Base-by-base conservation (phyloP, 2,329 filamentous ascomycete species). In the Colletotrichum cuscutae region DNA sequence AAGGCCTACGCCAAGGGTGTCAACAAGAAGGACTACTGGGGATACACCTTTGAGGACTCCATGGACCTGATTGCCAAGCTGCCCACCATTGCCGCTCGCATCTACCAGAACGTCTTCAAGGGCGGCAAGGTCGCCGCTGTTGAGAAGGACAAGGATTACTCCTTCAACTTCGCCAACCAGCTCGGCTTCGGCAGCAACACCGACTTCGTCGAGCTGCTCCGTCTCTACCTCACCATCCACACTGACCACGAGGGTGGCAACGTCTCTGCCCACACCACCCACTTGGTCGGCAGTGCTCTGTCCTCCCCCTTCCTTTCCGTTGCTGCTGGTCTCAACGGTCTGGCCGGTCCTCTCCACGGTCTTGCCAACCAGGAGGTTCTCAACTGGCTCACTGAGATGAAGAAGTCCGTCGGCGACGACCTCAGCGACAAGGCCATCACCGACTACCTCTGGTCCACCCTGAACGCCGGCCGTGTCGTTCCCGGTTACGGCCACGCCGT, bases 81-180 rank as follows among this genome's bases (percentile, higher is more conserved):
- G 80, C 97, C 97, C 84, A 98, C 95, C 84, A 98, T 99, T 81
- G 97, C 97, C 77, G 89, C 97, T 76, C 95, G 95, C 88, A 99
- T 99, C 91, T 99, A 99, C 93, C 97, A 97, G 89, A 99, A 99
- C 86, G 93, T 98, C 85, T 99, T 97, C 94, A 98, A 98, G 92
- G 97, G 97, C 82, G 97, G 97, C 88, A 98, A 98, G 93, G 96
- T 99, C 78, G 94, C 95, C 74, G 85, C 95, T 68, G 91, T 98
- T 84, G 93, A 98, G 90, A 97, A 98, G 91, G 96, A 98, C 89
- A 97, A 98, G 94, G 97, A 99, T 84, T 99, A 98, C 89, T 91
- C 93, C 80, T 99, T 93, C 94, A 99, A 99, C 93, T 94, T 99
- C 84, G 95, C 97, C 87, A 98, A 98, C 92, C 95, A 98, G 92